Base-by-base conservation (phyloP, 2,329 filamentous ascomycete genomes). In the Ophiognomonia clavigignenti-juglandacearum region DNA sequence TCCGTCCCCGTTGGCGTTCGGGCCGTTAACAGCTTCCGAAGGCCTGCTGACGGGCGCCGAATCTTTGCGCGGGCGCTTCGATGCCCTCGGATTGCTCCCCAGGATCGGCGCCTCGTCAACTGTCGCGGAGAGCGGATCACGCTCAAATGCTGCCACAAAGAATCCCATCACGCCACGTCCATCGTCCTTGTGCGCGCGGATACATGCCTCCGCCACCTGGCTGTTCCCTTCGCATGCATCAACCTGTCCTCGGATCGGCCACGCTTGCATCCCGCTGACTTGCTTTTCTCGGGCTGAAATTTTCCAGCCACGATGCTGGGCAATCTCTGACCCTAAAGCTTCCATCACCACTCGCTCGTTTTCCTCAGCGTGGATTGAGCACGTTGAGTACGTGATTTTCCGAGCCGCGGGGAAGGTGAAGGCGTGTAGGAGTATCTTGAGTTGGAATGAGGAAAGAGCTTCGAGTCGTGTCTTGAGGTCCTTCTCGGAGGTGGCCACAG, bases 381-480 rank as follows among this genome's bases (percentile, higher is more conserved):
- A 98, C 0, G 93, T 97, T 27, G 90, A 96, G 63, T 97, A 98
- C 0, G 88, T 91, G 36, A 97, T 83, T 54, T 81, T 84, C 11
- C 64, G 75, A 0, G 88, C 89, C 1, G 77, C 73, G 0, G 89
- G 85, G 57, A 97, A 98, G 19, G 71, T 67, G 66, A 97, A 85
- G 0, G 93, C 91, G 62, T 96, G 93, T 39, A 85, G 75, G 3
- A 98, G 72, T 10, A 97, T 80, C 22, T 79, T 80, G 6, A 91
- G 75, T 65, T 98, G 93, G 56, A 97, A 93, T 2, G 78, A 75
- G 0, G 91, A 83, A 1, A 98, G 73, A 4, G 88, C 84, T 13
- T 75, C 71, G 13, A 97, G 72, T 3, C 92, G 80, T 6, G 78
- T 73, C 34, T 74, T 65, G 13, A 88, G 62, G 59, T 83, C 75